Conservation (phyloP, 2,329 filamentous ascomycete genomes). For the Aspergillus eucalypticola region DNA sequence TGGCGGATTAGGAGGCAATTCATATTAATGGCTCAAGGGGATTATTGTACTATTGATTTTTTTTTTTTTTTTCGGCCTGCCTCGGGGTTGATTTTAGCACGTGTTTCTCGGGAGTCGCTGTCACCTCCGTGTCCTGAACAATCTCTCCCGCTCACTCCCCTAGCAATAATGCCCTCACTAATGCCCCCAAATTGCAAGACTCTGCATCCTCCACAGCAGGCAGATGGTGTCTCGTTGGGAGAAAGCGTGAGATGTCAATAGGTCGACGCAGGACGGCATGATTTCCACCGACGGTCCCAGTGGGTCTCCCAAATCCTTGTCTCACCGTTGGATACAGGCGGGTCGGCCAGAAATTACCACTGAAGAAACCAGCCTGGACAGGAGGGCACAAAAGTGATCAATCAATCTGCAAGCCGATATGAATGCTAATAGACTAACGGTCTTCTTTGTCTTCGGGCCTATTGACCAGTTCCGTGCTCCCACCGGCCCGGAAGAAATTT, state of each 20-base stretch:
- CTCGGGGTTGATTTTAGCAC: background rate
- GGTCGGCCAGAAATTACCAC: conserved; percentile 1
- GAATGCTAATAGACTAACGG: background rate
- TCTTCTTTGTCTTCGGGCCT: background rate
- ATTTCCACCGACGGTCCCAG: background rate
- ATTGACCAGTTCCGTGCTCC: conserved; percentile 4
- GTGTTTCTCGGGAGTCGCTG: background rate
- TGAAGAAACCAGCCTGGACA: background rate
- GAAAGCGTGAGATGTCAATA: background rate
- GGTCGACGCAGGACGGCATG: background rate
- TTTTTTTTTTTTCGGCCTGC: background rate
- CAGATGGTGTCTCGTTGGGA: background rate
- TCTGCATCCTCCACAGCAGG: background rate
- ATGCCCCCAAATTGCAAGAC: background rate
- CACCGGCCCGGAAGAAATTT: conserved; percentile 7
- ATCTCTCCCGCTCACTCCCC: background rate
- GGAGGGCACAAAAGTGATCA: background rate
- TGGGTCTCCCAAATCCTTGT: background rate
- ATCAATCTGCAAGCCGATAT: background rate
- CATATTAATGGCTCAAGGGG: background rate
- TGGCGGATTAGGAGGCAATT: background rate
- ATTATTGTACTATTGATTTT: background rate
- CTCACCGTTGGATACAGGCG: conserved; percentile 1
- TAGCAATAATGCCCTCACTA: background rate
- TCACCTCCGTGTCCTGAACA: background rate